A percentile compares a stretch with the other conserved stretches of the same genome.
Conservation (phyloP, 768 basidiomycete genomes). For the Amanita inopinata region DNA sequence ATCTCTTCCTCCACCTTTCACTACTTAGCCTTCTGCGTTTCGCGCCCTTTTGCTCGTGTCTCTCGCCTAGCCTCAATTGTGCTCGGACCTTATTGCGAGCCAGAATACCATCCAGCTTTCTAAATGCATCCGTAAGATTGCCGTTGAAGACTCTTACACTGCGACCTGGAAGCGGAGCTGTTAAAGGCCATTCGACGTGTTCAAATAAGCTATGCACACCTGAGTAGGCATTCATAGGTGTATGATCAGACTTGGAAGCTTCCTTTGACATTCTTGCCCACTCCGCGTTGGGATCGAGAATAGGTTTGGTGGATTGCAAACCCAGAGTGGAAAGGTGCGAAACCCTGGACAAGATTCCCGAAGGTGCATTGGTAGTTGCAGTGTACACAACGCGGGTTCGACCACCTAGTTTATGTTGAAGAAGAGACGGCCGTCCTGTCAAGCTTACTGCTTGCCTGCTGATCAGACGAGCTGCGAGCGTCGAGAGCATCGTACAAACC, state of each 20-base stretch:
- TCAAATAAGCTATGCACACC: conserved; percentile 27
- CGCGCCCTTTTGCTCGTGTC: conserved; percentile 79
- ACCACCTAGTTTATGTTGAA: background rate
- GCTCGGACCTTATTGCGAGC: conserved; percentile 42
- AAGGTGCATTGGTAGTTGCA: no score
- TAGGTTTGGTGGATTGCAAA: background rate
- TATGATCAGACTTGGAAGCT: conserved; percentile 3
- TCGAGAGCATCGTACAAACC: conserved; percentile 5
- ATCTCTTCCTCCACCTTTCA: conserved; percentile 70
- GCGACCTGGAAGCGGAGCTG: conserved; percentile 37
- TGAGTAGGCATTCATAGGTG: conserved; percentile 43
- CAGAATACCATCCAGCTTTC: conserved; percentile 40
- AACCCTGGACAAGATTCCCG: no score
- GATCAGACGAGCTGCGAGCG: background rate
- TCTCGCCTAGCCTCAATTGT: conserved; percentile 37
- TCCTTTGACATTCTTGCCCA: conserved; percentile 8
- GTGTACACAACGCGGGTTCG: background rate
- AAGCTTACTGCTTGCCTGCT: background rate
- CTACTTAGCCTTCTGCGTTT: conserved; percentile 69
- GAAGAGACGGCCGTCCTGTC: background rate
- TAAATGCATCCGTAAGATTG: conserved; percentile 38
- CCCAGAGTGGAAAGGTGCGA: background rate
- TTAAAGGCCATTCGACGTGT: conserved; percentile 1
- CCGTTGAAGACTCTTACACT: conserved; percentile 37
- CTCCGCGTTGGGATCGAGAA: background rate